Percentiles rank a stretch among this genome's conserved stretches.
Evolutionary conservation across 441 rosid species (phyloP).

Genomic region (Adansonia gregorii): DNA sequence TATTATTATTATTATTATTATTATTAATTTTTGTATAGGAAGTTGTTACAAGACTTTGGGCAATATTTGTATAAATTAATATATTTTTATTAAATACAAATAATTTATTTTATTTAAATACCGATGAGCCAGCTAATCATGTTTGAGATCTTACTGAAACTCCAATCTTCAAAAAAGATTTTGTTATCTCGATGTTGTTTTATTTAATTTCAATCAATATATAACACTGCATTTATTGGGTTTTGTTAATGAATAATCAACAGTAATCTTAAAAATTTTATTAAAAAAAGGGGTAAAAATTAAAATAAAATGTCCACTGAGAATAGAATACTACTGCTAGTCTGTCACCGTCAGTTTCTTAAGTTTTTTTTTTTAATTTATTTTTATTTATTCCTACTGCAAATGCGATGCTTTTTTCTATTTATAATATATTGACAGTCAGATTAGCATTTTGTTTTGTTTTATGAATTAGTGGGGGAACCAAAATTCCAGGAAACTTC

Average conservation of each 20-base stretch:
- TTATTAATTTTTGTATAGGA: neutral
- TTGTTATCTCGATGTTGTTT: neutral
- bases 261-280: no score
- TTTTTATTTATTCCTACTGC: neutral
- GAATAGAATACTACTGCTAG: neutral
- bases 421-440: neutral
- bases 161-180: neutral
- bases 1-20: neutral
- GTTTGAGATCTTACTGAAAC: neutral
- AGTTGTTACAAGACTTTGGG: neutral
- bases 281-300: no score
- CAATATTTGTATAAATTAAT: neutral
- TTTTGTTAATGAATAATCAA: no score
- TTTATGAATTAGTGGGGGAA: neutral
- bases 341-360: neutral
- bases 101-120: neutral
- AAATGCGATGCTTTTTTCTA: neutral
- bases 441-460: neutral
- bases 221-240: no score
- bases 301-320: neutral
- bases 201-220: neutral
- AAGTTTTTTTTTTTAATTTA: neutral
- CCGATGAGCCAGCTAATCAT: neutral
- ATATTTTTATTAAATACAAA: neutral
- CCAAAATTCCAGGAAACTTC: conserved; percentile 12